phyloP scores from a whole-genome alignment of 257 asterid species.

The Thymus mandschuricus region DNA sequence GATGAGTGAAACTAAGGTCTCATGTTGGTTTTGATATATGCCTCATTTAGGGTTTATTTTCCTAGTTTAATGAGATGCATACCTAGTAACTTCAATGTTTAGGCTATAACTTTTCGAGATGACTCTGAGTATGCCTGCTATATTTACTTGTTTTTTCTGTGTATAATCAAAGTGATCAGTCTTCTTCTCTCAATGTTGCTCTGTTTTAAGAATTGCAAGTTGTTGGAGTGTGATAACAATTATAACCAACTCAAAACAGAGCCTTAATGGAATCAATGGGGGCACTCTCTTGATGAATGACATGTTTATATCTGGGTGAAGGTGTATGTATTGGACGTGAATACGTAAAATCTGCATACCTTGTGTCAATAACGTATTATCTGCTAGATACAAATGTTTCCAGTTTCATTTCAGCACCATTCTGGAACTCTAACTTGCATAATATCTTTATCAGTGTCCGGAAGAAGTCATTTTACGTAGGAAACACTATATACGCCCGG shows the following conservation, averaged over 20 bases:
- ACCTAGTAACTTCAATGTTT: background rate
- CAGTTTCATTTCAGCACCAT: background rate
- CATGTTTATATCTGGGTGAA: background rate
- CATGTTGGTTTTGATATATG: background rate
- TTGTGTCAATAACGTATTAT: background rate
- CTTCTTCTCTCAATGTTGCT: background rate
- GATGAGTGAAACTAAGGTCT: no score
- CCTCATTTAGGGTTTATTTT: background rate
- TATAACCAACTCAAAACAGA: background rate
- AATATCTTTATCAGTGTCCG: slow-evolving; percentile 49
- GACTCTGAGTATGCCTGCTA: background rate
- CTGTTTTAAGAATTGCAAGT: background rate
- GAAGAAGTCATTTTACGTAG: slow-evolving; percentile 60
- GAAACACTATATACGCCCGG: slow-evolving; percentile 60
- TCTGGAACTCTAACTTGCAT: slow-evolving; percentile 22
- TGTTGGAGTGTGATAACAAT: background rate
- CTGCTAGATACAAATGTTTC: background rate
- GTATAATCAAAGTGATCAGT: slow-evolving; percentile 17
- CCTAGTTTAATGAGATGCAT: background rate
- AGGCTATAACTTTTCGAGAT: background rate
- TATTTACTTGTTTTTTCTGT: background rate
- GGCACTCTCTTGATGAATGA: background rate
- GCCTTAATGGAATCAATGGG: background rate
- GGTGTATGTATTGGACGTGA: slow-evolving; percentile 16
- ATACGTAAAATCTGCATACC: background rate